Evolutionary conservation across 768 basidiomycete genomes (phyloP), one percentile per base, ranked within the genome.

Genomic region (Holtermanniella nyarrowii): DNA sequence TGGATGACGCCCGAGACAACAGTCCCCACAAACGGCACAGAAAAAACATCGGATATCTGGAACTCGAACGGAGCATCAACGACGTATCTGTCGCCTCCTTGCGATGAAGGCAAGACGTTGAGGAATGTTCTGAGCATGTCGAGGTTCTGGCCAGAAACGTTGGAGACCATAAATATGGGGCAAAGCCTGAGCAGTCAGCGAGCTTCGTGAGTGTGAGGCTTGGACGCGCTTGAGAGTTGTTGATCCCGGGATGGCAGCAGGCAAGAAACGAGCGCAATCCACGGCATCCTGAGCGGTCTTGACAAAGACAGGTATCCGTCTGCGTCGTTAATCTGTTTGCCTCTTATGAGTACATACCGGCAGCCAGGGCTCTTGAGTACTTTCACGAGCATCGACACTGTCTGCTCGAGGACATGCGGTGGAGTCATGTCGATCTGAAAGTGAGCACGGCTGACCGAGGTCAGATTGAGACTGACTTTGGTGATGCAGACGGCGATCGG

Each of bases 351-450:
- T 25, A 72, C 76, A 50, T 46, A 84, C 87, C 87, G 77, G 75
- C 91, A 96, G 10, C 93, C 93, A 7, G 91, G 95, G 59, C 86
- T 88, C 67, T 80, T 83, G 53, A 97, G 73, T 39, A 96, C 88
- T 75, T 95, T 99, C 7, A 81, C 79, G 0, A 96, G 84, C 74
- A 96, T 91, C 63, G 86, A 88, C 42, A 86, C 77, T 0, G 91
- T 97, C 70, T 93, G 86, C n/a, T 80, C 82, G 44, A 90, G 78
- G 26, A 91, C 83, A 56, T 93, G 87, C 11, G 84, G 78, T 4
- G 95, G 95, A 0, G 93, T 96, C 93, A 95, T 96, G 69, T 97
- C 95, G 62, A 95, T 86, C 88, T 69, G 42, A 43, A n/a, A 23
- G 20, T 54, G 13, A 44, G 26, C 2, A 27, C 7, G 5, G 14